Base-by-base conservation (phyloP, 2,329 filamentous ascomycete species). In the Pseudocercospora musae region DNA sequence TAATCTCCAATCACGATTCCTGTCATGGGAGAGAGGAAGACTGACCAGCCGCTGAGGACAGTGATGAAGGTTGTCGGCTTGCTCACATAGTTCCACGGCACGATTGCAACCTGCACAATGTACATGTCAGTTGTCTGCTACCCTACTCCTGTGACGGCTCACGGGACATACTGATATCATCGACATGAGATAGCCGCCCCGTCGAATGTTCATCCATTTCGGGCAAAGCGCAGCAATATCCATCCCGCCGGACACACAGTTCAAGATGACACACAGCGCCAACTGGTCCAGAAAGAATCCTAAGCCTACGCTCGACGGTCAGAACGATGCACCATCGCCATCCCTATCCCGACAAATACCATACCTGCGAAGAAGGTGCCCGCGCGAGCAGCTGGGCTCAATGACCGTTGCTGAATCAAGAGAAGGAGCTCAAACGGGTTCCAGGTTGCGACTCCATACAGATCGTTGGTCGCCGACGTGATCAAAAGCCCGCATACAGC, bases 161-260 rank as follows among this genome's bases (percentile, higher is more conserved):
- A 15, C 10, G 4, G 23, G 13, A 50, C 46, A n/a, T 50, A 73
- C 65, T 3, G 73, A 74, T 7, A 79, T 66, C 1, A 79, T 56
- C 4, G 71, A 73, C 57, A 77, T 76, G 31, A 79, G 67, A 13
- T 79, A 63, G 59, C 78, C 75, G 15, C 78, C 78, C 25, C 78
- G 71, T 6, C 74, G 71, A 56, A 80, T 79, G 9, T 74, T 80
- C 58, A 80, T 72, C 65, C 76, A 80, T 40, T 72, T 72, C 1
- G 78, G 78, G 40, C 78, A 73, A 0, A 80, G 71, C 9, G 76
- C 76, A 3, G 73, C 77, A 66, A 79, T 73, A 57, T 80, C 78
- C 57, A 74, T 73, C n/a, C 77, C 77, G 56, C 75, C 74, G 0
- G 76, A 76, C 49, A 79, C 74, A 2, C 74, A 74, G 62, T 79